Evolutionary conservation across 495 filamentous ascomycete species (phyloP).

Genomic region (Penicillium odoratum): DNA sequence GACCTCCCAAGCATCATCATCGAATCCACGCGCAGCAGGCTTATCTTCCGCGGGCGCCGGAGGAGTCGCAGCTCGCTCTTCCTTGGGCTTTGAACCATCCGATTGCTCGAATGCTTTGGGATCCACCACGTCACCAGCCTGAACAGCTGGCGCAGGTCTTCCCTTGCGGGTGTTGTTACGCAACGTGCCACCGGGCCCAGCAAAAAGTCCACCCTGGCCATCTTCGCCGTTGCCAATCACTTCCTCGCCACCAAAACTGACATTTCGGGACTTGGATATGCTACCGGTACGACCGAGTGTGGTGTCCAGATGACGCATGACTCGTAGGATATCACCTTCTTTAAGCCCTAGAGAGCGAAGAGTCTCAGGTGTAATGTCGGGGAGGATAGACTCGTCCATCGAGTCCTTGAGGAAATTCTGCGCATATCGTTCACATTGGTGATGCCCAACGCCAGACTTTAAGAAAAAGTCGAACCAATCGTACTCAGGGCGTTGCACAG

Average conservation of each 20-base stretch:
- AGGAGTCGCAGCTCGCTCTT: constrained; percentile 47
- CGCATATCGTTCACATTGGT: constrained; percentile 91
- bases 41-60: constrained; percentile 36
- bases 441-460: constrained; percentile 81
- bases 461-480: constrained; percentile 99
- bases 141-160: constrained; percentile 78
- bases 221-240: constrained; percentile 53
- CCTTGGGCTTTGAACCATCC: constrained; percentile 40
- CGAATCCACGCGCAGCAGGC: constrained; percentile 67
- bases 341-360: constrained; percentile 86
- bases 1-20: constrained; percentile 96
- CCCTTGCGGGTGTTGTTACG: constrained; percentile 96
- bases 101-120: constrained; percentile 78
- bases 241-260: constrained; percentile 60
- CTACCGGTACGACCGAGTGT: constrained; percentile 66
- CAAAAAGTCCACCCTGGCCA: constrained; percentile 74
- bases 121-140: constrained; percentile 84
- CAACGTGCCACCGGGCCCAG: constrained; percentile 82
- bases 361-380: constrained; percentile 79
- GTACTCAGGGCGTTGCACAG: constrained; percentile 65
- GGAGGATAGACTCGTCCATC: constrained; percentile 89
- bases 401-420: constrained; percentile 85
- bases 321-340: constrained; percentile 93
- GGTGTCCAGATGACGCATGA: constrained; percentile 85
- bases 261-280: constrained; percentile 60